Percentiles rank a stretch among this genome's conserved stretches.
phyloP scores from a whole-genome alignment of 2,329 filamentous ascomycete species.

The Fusarium dlaminii region DNA sequence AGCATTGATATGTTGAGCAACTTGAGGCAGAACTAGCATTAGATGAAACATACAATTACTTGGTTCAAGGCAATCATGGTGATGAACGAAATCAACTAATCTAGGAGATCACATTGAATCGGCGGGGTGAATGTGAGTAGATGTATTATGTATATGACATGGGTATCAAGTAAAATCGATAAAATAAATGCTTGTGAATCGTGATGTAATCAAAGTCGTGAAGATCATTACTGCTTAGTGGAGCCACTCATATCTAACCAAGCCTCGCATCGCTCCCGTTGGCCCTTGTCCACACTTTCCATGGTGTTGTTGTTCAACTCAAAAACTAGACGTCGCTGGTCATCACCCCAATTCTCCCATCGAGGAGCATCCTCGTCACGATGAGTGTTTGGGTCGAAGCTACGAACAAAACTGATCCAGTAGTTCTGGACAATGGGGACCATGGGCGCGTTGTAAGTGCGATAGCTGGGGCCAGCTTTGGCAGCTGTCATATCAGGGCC shows the following conservation, averaged over 20 bases:
- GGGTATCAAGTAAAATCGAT: constrained; percentile 29
- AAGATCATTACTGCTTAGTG: constrained; percentile 37
- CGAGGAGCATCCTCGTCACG: constrained; percentile 47
- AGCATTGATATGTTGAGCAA: constrained; percentile 12
- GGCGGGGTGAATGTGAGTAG: neutral
- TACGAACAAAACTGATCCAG: constrained; percentile 59
- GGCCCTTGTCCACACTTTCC: constrained; percentile 49
- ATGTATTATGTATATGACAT: neutral
- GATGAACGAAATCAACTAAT: neutral
- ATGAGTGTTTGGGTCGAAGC: constrained; percentile 55
- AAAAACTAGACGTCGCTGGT: constrained; percentile 49
- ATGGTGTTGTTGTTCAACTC: constrained; percentile 51
- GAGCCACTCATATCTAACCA: constrained; percentile 52
- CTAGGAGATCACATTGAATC: neutral
- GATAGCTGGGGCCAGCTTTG: constrained; percentile 49
- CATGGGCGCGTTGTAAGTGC: constrained; percentile 55
- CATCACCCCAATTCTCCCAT: constrained; percentile 54
- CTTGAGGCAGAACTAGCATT: neutral
- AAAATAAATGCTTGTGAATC: neutral
- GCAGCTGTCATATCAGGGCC: constrained; percentile 51
- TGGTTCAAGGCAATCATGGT: neutral
- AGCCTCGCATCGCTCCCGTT: constrained; percentile 52
- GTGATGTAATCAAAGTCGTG: neutral
- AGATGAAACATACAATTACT: neutral
- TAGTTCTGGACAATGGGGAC: constrained; percentile 60